phyloP scores from a whole-genome alignment of 2,329 filamentous ascomycete genomes.

The Venturia pyrina region DNA sequence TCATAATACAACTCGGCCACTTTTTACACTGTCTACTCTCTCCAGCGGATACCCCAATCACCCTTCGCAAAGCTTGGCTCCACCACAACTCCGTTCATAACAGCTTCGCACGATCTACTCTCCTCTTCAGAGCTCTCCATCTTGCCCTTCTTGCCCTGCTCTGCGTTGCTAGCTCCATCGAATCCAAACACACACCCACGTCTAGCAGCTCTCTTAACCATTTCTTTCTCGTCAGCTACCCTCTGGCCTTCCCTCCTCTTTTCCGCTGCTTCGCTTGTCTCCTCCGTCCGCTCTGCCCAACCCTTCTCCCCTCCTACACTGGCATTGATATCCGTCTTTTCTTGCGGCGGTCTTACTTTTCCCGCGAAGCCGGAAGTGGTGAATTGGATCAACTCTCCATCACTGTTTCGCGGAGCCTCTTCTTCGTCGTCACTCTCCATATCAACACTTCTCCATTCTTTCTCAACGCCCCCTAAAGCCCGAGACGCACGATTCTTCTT shows the following conservation, averaged over 20 bases:
- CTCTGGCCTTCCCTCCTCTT: slow-evolving; percentile 41
- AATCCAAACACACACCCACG: slow-evolving; percentile 49
- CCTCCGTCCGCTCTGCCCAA: slow-evolving; percentile 40
- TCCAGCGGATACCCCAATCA: slow-evolving; percentile 49
- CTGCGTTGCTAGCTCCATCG: slow-evolving; percentile 14
- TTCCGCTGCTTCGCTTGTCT: slow-evolving; percentile 41
- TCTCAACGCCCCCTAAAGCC: slow-evolving; percentile 25
- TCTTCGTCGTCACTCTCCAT: slow-evolving; percentile 26
- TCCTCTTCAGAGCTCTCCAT: background rate
- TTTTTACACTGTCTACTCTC: slow-evolving; percentile 26
- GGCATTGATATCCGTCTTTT: slow-evolving; percentile 43
- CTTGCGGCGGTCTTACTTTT: slow-evolving; percentile 30
- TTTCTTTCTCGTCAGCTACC: slow-evolving; percentile 42
- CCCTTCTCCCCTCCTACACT: slow-evolving; percentile 48
- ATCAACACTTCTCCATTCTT: slow-evolving; percentile 35
- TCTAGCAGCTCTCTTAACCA: slow-evolving; percentile 53
- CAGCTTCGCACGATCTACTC: slow-evolving; percentile 44
- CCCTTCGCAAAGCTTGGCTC: slow-evolving; percentile 53
- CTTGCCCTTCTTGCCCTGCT: slow-evolving; percentile 14
- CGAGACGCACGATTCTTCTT: slow-evolving; percentile 36
- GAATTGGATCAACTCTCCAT: background rate
- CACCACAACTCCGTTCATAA: slow-evolving; percentile 49
- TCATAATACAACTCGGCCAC: too few species aligned
- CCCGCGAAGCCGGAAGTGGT: slow-evolving; percentile 16
- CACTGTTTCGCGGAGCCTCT: background rate